Percentiles rank a stretch among this genome's conserved stretches.
Evolutionary conservation across 495 filamentous ascomycete species (phyloP).

Genomic region (Tetracladium setigerum): DNA sequence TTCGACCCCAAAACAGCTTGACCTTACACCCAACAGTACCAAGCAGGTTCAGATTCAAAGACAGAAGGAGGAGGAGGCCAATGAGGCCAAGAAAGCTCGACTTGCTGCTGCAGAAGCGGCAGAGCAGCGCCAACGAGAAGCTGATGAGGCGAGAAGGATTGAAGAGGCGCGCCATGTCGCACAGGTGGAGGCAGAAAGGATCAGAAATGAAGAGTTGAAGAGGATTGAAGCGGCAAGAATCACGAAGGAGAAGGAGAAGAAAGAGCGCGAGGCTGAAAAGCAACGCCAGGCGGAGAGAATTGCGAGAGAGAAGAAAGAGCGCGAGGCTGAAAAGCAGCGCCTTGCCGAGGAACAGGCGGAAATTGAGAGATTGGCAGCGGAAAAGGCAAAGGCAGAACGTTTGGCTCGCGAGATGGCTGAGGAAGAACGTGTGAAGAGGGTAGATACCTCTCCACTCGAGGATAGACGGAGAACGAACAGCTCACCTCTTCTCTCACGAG

Average conservation of each 20-base stretch:
- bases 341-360: slow-evolving; percentile 11
- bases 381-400: neutral
- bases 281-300: too few relatives aligned
- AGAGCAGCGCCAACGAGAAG: slow-evolving; percentile 7
- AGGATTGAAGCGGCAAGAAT: neutral
- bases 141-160: slow-evolving; percentile 6
- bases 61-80: neutral
- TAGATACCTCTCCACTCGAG: neutral
- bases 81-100: slow-evolving; percentile 12
- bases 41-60: slow-evolving; percentile 8
- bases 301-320: slow-evolving; percentile 1
- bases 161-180: slow-evolving; percentile 10
- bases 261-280: neutral
- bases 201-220: slow-evolving; percentile 10
- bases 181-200: slow-evolving; percentile 12
- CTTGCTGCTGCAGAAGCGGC: slow-evolving; percentile 16
- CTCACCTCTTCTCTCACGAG: slow-evolving; percentile 4
- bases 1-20: slow-evolving; percentile 7
- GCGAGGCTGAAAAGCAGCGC: neutral
- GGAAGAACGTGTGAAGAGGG: neutral
- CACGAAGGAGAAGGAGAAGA: neutral
- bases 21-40: slow-evolving; percentile 16
- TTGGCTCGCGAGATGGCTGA: neutral
- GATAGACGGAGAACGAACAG: neutral
- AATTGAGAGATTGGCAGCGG: neutral